Evolutionary conservation across 768 basidiomycete genomes (phyloP), one percentile per base, ranked within the genome.

Genomic region (Mycena maculata): DNA sequence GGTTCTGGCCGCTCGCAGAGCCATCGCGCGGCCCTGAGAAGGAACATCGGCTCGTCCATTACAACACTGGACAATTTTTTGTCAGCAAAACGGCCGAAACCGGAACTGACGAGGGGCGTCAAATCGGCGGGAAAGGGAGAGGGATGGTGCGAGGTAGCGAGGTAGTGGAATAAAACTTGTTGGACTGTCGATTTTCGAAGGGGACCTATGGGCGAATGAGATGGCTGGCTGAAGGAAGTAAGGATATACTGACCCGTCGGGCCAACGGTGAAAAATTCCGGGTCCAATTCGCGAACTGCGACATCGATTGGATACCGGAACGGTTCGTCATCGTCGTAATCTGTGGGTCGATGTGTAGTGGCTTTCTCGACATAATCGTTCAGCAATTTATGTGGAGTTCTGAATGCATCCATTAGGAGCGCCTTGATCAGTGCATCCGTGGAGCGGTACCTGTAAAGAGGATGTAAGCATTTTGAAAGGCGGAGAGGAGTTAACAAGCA

Each of bases 401-500:
- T 36, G 25, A 53, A 53, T n/a, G n/a, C 44, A n/a, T 53, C 39
- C 2, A 44, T 25, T 4, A 49, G 13, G 6, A 65, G 59, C 20
- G 65, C 59, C 30, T 55, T 41, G 18, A 69, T 36, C 23, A 56
- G 38, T 2, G 22, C 38, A 28, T 64, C 68, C 18, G 68, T 69
- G 23, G 53, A 61, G 25, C 68, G 63, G 50, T 69, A 27, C 22
- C 68, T 69, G 52, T 13, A 33, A 15, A 2, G 2, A 27, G 41
- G 13, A 61, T 31, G 11, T 4, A 7, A 11, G 9, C 27, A 30
- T 4, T 2, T n/a, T 39, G 13, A 4, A 41, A 10, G 7, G 8
- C 4, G 18, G 6, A 16, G 0, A n/a, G 18, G 42, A 5, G 7
- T 25, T 30, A 22, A 18, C 31, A 27, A 7, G 18, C 1, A 27